Conservation (phyloP, 2,329 filamentous ascomycete genomes). For the Aspergillus oerlinghausenensis region DNA sequence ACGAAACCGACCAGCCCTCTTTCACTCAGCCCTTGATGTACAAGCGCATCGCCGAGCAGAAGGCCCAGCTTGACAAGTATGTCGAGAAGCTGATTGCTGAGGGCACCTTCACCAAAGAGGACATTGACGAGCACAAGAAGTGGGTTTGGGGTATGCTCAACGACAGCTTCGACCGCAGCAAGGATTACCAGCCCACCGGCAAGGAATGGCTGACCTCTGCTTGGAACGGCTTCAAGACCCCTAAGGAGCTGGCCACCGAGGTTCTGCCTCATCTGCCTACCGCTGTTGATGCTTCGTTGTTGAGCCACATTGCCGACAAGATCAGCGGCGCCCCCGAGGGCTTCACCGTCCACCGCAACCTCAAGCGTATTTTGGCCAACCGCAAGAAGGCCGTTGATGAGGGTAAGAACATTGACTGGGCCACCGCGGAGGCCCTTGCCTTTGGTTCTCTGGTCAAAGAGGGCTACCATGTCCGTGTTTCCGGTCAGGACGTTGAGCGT, state of each 20-base stretch:
- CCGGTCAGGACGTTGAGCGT: constrained; percentile 97
- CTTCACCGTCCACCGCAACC: constrained; percentile 87
- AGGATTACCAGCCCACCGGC: constrained; percentile 91
- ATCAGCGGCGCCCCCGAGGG: constrained; percentile 76
- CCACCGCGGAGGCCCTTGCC: constrained; percentile 91
- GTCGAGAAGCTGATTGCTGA: constrained; percentile 85
- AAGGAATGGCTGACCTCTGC: constrained; percentile 99
- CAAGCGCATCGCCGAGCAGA: constrained; percentile 86
- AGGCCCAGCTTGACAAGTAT: constrained; percentile 84
- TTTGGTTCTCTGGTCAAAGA: constrained; percentile 88
- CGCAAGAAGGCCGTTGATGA: constrained; percentile 89
- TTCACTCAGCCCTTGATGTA: constrained; percentile 99
- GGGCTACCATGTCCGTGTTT: constrained; percentile 95
- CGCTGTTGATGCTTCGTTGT: constrained; percentile 64
- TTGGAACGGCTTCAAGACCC: constrained; percentile 99
- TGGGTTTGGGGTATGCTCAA: constrained; percentile 99
- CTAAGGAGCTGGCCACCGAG: constrained; percentile 93
- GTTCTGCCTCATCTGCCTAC: constrained; percentile 89
- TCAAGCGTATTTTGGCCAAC: constrained; percentile 89
- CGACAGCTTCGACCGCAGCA: constrained; percentile 94
- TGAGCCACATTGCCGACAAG: constrained; percentile 76
- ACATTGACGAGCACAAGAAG: constrained; percentile 97
- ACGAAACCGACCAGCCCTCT: constrained; percentile 97
- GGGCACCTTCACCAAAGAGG: constrained; percentile 93
- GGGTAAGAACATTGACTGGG: constrained; percentile 94